Percentiles rank a stretch among this genome's conserved stretches.
These are phyloP conservation scores for Backusella tuberculispora DNA, from an alignment of 192 early-diverging fungal species.

Conservation along the genomic window DNA sequence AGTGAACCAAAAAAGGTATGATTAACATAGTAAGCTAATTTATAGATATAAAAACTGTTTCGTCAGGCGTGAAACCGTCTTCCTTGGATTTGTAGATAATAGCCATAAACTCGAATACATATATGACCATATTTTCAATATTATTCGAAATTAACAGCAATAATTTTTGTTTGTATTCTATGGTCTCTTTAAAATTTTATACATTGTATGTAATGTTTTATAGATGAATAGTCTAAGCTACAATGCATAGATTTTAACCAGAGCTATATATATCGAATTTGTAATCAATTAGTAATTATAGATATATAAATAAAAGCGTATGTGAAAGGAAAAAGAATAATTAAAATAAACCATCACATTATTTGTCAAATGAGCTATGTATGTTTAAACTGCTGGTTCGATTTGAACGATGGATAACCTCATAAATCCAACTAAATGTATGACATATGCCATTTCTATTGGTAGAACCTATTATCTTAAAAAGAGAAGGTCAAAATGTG, in stretches of 20 bases:
- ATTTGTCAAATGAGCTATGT: neutral
- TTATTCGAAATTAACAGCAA: too few relatives aligned
- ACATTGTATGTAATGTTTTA: neutral
- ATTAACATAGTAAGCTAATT: neutral
- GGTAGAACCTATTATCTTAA: neutral
- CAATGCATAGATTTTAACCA: neutral
- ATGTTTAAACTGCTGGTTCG: neutral
- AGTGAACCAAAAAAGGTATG: neutral
- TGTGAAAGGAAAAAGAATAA: neutral
- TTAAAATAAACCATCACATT: neutral
- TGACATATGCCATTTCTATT: neutral
- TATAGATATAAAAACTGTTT: too few relatives aligned
- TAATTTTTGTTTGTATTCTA: too few relatives aligned
- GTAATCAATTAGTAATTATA: slow-evolving; percentile 1
- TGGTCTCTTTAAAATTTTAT: too few relatives aligned
- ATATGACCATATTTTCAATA: too few relatives aligned
- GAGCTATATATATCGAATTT: neutral
- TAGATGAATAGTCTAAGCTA: neutral
- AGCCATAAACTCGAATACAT: too few relatives aligned
- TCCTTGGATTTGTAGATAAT: too few relatives aligned
- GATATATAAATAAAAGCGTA: neutral
- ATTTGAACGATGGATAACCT: neutral
- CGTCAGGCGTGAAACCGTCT: too few relatives aligned
- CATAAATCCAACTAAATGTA: neutral
- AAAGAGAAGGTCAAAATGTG: neutral